Percentiles rank a stretch among this genome's conserved stretches.
phyloP scores from a whole-genome alignment of 2,329 filamentous ascomycete genomes.

The Teratosphaeria zuluensis region DNA sequence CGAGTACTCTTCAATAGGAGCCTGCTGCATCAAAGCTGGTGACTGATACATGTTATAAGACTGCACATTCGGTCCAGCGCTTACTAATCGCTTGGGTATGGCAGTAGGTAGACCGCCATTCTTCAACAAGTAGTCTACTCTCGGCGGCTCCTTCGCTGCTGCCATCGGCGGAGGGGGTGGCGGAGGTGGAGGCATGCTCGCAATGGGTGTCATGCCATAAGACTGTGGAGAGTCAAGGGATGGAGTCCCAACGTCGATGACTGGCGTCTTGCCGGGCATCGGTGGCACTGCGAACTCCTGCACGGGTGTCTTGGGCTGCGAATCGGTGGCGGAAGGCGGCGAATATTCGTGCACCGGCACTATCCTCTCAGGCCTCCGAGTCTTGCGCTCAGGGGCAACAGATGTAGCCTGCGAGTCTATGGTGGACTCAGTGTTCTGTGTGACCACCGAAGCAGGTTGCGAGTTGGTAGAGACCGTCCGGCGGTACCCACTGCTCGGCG shows the following conservation, averaged over 20 bases:
- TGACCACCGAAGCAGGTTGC: conserved; percentile 31
- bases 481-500: conserved; percentile 28
- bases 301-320: conserved; percentile 37
- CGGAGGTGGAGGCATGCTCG: conserved; percentile 24
- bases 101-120: conserved; percentile 69
- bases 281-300: conserved; percentile 18
- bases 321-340: conserved; percentile 33
- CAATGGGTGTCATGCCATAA: conserved; percentile 17
- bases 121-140: conserved; percentile 85
- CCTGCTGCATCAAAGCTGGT: conserved; percentile 33
- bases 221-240: conserved; percentile 32
- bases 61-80: conserved; percentile 49
- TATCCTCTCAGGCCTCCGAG: conserved; percentile 20
- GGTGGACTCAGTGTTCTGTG: conserved; percentile 23
- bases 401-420: conserved; percentile 39
- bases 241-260: conserved; percentile 17
- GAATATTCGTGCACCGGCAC: conserved; percentile 30
- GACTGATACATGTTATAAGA: conserved; percentile 52
- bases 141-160: conserved; percentile 55
- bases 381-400: conserved; percentile 30
- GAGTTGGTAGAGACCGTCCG: conserved; percentile 24
- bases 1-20: conserved; percentile 25
- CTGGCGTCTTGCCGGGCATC: conserved; percentile 1
- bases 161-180: conserved; percentile 63
- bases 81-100: conserved; percentile 64